Base-by-base conservation (phyloP, 768 basidiomycete genomes). In the Amanita fuliginea region DNA sequence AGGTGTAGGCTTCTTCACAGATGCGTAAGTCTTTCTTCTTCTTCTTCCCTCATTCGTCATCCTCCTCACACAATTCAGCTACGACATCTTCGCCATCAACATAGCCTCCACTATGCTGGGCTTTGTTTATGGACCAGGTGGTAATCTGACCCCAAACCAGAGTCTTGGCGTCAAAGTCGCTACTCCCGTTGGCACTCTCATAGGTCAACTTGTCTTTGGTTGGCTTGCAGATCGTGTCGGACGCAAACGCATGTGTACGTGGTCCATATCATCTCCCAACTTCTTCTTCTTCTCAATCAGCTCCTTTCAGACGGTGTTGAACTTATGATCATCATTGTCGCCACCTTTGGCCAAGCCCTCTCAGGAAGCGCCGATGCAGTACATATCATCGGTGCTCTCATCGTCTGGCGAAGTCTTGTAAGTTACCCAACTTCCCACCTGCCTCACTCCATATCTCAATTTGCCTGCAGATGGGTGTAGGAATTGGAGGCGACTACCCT, bases 1-100 rank as follows among this genome's bases (percentile, higher is more conserved):
- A 2, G 88, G 91, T 57, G 84, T 84, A 8, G 91, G 91, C 22
- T 93, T 94, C 75, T 94, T 92, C 72, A 91, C 91, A 43, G 90
- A 88, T 67, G 80, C 83, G 77, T 81, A 55, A 57, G 76, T 64
- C 19, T 26, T 24, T 5, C 22, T 24, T 24, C 5, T 5, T 24
- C 22, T 24, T 5, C 22, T 5, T 24, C 22, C 22, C 1, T 33
- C n/a, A n/a, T n/a, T n/a, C n/a, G n/a, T n/a, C n/a, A n/a, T n/a
- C 24, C 2, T 14, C 39, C 16, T 13, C 32, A 42, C 45, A 2
- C 22, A 3, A 26, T 7, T 14, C 49, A 78, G 78, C 51, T 88
- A 88, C 58, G 89, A 91, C 54, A 83, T 94, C 52, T 96, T 93
- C 59, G 86, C 88, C 6, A 94, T 94, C 67, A 89, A 83, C 64